Base-by-base conservation (phyloP, 2,329 filamentous ascomycete genomes). In the Xylariaceae sp. region DNA sequence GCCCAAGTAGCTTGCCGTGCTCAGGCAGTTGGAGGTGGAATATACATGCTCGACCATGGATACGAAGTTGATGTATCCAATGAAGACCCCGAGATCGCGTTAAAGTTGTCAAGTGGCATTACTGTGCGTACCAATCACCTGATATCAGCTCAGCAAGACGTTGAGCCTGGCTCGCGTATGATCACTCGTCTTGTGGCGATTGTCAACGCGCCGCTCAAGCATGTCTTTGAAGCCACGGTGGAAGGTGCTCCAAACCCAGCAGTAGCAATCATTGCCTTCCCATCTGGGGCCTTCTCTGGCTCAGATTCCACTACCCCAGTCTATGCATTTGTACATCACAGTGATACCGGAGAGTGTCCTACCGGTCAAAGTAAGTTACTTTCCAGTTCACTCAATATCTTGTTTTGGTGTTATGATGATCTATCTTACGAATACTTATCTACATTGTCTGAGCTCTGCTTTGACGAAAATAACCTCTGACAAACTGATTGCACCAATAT, bases 381-480 rank as follows among this genome's bases (percentile, higher is more conserved):
- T 45, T 31, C 30, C 24, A 45, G 38, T n/a, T 49, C n/a, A n/a
- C n/a, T 49, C 45, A 46, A 42, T 30, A 38, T 41, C 11, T 28
- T 9, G 11, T 31, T 34, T 57, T 62, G 74, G 66, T 75, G 67
- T 76, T 74, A 85, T 89, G 91, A 96, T 97, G 90, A 95, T 75
- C 67, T 67, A 68, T 78, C 69, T 66, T 68, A 74, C 67, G 77
- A 94, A 93, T 88, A 90, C 90, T 97, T 97, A 97, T 96, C 91
- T 96, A 97, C 91, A 96, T 97, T 97, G 89, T 87, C 91, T 90
- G 91, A 95, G 85, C 70, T 71, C 66, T 76, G 77, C 71, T 59
- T 85, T 95, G 90, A 94, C 82, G 89, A 93, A 77, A 74, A 64
- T 74, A 74, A 78, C 78, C 81, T 89, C 85, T 91, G 83, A 91